phyloP scores from a whole-genome alignment of 163 green algal species.

The Scenedesmus sp. region DNA sequence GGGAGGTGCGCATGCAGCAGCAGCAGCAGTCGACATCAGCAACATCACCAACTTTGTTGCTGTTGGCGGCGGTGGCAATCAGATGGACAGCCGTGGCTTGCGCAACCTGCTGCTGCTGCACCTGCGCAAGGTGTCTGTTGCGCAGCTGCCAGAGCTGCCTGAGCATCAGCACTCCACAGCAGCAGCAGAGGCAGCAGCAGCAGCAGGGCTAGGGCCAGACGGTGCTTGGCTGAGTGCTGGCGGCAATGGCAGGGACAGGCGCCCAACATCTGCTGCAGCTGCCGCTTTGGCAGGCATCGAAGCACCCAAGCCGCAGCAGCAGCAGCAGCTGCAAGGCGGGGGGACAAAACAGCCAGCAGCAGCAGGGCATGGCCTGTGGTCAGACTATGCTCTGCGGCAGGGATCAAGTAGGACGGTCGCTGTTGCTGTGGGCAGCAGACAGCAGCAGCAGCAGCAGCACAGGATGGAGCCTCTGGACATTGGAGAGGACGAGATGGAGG shows the following conservation, averaged over 20 bases:
- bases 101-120: slow-evolving; percentile 64
- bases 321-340: slow-evolving; percentile 23
- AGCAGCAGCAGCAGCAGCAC: slow-evolving; percentile 24
- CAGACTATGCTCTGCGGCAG: neutral
- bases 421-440: neutral
- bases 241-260: neutral
- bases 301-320: neutral
- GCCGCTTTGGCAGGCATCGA: neutral
- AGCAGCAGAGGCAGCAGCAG: slow-evolving; percentile 14
- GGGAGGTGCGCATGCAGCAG: slow-evolving; percentile 5
- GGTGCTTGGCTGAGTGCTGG: neutral
- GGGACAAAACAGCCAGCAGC: neutral
- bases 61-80: slow-evolving; percentile 34
- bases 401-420: neutral
- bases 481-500: neutral
- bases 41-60: slow-evolving; percentile 43
- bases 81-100: slow-evolving; percentile 55
- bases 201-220: neutral
- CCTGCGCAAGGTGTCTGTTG: slow-evolving; percentile 55
- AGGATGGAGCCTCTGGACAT: neutral
- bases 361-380: neutral
- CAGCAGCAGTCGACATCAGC: slow-evolving; percentile 10
- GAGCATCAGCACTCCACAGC: slow-evolving; percentile 1
- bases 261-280: neutral
- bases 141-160: slow-evolving; percentile 24